Percentiles rank a stretch among this genome's conserved stretches.
Conservation (phyloP, 2,329 filamentous ascomycete species). For the Penicillium sp. region DNA sequence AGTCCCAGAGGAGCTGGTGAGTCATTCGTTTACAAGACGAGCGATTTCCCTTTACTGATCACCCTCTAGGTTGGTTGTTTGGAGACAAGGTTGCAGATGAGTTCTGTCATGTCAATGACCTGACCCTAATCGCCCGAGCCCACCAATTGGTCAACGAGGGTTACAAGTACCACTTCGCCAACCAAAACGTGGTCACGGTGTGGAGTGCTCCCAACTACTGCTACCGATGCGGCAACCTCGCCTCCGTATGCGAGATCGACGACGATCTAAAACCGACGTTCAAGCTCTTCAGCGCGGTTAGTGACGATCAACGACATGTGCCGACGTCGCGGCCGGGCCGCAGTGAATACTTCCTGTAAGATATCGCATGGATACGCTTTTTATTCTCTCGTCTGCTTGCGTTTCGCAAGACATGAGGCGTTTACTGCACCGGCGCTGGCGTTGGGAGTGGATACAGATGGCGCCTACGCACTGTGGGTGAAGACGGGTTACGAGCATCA, state of each 20-base stretch:
- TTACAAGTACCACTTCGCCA: slow-evolving; percentile 86
- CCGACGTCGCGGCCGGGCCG: slow-evolving; percentile 38
- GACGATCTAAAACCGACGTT: slow-evolving; percentile 82
- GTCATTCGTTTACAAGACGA: too few relatives aligned
- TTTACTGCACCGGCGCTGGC: slow-evolving; percentile 30
- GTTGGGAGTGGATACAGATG: slow-evolving; percentile 21
- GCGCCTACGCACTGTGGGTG: too few relatives aligned
- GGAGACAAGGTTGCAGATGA: slow-evolving; percentile 65
- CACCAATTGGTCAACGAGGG: slow-evolving; percentile 70
- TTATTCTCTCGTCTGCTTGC: too few relatives aligned
- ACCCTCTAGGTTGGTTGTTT: slow-evolving; percentile 49
- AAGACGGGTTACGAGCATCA: slow-evolving; percentile 27
- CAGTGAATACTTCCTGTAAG: slow-evolving; percentile 43
- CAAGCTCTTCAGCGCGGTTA: slow-evolving; percentile 47
- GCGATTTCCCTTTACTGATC: slow-evolving; percentile 28
- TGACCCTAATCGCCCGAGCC: slow-evolving; percentile 62
- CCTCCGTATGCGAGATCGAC: slow-evolving; percentile 78
- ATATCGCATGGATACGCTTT: too few relatives aligned
- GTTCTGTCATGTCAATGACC: slow-evolving; percentile 68
- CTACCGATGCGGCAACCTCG: slow-evolving; percentile 91
- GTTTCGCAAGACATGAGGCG: too few relatives aligned
- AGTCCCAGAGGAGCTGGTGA: slow-evolving; percentile 58
- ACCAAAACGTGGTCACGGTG: slow-evolving; percentile 82
- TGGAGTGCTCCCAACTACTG: slow-evolving; percentile 72
- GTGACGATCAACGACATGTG: slow-evolving; percentile 41